Base-by-base conservation (phyloP, 805 yeast genomes). In the Nakazawaea pomicola region DNA sequence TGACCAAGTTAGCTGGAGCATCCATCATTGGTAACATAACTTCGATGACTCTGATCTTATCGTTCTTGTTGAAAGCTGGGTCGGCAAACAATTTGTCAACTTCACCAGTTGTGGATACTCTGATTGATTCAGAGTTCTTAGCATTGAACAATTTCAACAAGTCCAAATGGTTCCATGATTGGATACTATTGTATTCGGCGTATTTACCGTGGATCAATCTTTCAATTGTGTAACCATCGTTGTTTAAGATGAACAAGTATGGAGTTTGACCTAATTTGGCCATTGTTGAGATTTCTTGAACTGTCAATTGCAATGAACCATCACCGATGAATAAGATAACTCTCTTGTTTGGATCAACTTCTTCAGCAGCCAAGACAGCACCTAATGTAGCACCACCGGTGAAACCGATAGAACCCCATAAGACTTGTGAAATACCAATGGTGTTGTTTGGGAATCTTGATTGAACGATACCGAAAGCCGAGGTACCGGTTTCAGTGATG, bases 381-480 rank as follows among this genome's bases (percentile, higher is more conserved):
- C 87, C 87, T 46, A 76, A 60, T 18, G 79, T 66, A 35, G 85
- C 78, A 59, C 86, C 86, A 45, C 78, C 75, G 38, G 86, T 68
- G 65, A 63, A 80, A 54, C 88, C 88, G 58, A 80, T 80, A 37
- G 86, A 79, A 53, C 87, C 86, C 84, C 85, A 81, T 54, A 81
- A 65, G 41, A 79, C 86, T 67, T 80, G 88, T 42, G 86, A 78
- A 46, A 80, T 80, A 60, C 85, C 86, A 49, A 71, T 65, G 32
- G 78, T 69, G 57, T 74, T 62, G 49, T 67, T 60, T 49, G 88
- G 87, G 76, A 76, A 80, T 57, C 72, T 73, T 21, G 84, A 66
- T 58, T 76, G 79, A 51, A 76, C 70, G 48, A 80, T 74, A 66
- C 88, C 88, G 54, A 80, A 80, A 40, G 84, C 80, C 32, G 87